Base-by-base conservation (phyloP, 1,139 yeast species). In the Saccharomyces hybrid region DNA sequence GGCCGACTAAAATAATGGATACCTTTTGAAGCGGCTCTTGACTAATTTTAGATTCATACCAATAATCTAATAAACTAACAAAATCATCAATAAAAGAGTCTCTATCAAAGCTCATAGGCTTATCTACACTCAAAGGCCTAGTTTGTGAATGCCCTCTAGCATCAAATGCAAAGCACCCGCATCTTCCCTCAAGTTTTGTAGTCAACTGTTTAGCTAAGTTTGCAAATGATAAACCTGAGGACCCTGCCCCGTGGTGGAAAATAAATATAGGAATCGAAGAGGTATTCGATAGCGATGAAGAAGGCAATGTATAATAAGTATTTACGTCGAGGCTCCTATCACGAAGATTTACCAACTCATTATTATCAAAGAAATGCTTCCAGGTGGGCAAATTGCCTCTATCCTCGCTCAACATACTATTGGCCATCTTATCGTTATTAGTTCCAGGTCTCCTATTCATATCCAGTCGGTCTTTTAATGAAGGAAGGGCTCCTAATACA, bases 201-300 rank as follows among this genome's bases (percentile, higher is more conserved):
- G 61, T 56, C 53, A 80, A 52, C 12, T 72, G 65, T 58, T 68
- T 71, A 0, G 82, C 71, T 34, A 86, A 67, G 38, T 72, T 71
- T 0, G 88, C 88, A 74, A 88, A 93, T 0, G 97, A 78, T 72
- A 88, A 74, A 0, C 86, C 89, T 2, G 88, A 81, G 1, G 97
- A 90, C 0, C 98, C 99, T 1, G 97, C 97, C 4, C 99, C 99
- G 69, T 93, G 99, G 59, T 88, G 95, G 60, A 84, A 83, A 1
- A 91, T 73, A 61, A 87, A 82, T 1, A 89, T 65, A 0, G 95
- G 85, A 28, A 68, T 57, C 26, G 70, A 58, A 3, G 53, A 31
- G 0, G 79, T 74, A 0, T 69, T 65, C 0, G 62, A 51, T 1
- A 64, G 54, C 2, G 63, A 55, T 0, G 44, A 19, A 16, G 24